Evolutionary conservation across 495 filamentous ascomycete genomes (phyloP).

Genomic region (Xylaria intraflava): DNA sequence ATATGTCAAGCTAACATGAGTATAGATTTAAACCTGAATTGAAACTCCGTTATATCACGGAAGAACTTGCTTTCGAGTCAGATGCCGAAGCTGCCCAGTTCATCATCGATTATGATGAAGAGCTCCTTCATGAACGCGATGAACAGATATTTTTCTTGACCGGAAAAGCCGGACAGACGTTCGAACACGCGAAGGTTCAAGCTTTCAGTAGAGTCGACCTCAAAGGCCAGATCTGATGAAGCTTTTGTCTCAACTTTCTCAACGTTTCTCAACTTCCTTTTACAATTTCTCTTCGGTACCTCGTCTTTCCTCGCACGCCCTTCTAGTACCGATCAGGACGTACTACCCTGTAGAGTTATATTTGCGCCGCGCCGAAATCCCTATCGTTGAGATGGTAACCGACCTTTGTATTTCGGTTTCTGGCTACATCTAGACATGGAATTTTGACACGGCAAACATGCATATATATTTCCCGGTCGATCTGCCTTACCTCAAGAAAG

Average conservation of each 20-base stretch:
- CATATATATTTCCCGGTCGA: slow-evolving; percentile 14
- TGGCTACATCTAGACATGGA: slow-evolving; percentile 15
- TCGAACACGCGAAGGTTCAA: slow-evolving; percentile 61
- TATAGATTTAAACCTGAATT: slow-evolving; percentile 83
- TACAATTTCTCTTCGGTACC: slow-evolving; percentile 12
- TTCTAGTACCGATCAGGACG: slow-evolving; percentile 6
- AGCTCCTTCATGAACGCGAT: slow-evolving; percentile 71
- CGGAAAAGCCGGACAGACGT: slow-evolving; percentile 61
- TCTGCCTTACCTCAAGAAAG: slow-evolving; percentile 1
- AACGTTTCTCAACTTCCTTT: no score
- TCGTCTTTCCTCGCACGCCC: slow-evolving; percentile 7
- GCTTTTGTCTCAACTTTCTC: slow-evolving; percentile 13
- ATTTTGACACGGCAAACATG: slow-evolving; percentile 11
- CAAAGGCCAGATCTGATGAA: slow-evolving; percentile 83
- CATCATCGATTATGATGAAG: slow-evolving; percentile 66
- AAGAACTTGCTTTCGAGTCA: slow-evolving; percentile 92
- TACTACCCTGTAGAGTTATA: slow-evolving; percentile 18
- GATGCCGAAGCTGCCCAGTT: slow-evolving; percentile 87
- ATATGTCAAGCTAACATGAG: slow-evolving; percentile 29
- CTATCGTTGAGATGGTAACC: slow-evolving; percentile 5
- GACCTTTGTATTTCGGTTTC: slow-evolving; percentile 10
- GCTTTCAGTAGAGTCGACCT: slow-evolving; percentile 88
- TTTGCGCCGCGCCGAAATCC: slow-evolving; percentile 5
- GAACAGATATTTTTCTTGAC: slow-evolving; percentile 69
- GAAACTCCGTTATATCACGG: slow-evolving; percentile 81